Evolutionary conservation across 1,284 basidiomycete species (phyloP).

Genomic region (Athelia psychrophila): DNA sequence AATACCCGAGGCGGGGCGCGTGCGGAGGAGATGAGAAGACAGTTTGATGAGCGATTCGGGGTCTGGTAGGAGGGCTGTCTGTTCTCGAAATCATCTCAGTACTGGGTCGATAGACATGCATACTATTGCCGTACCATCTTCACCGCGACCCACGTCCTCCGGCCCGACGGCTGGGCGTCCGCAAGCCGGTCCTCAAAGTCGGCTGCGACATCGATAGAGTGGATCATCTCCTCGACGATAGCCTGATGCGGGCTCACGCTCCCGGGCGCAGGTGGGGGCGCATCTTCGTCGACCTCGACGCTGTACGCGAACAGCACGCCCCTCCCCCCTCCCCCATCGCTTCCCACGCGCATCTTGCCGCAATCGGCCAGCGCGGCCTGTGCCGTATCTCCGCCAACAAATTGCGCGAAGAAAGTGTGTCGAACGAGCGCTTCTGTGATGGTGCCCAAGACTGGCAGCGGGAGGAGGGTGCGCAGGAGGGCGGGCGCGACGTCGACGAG

Average conservation of each 20-base stretch:
- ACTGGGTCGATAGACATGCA: not conserved
- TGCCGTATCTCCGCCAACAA: conserved; percentile 86
- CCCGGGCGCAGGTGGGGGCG: conserved; percentile 12
- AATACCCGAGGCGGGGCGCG: conserved; percentile 21
- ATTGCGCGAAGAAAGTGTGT: conserved; percentile 87
- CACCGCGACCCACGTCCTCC: conserved; percentile 79
- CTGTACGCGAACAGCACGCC: conserved; percentile 85
- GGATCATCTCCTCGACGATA: conserved; percentile 69
- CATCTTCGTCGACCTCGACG: conserved; percentile 73
- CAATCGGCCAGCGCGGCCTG: conserved; percentile 68
- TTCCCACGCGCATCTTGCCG: conserved; percentile 55
- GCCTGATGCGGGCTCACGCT: conserved; percentile 42
- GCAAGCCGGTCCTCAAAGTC: conserved; percentile 64
- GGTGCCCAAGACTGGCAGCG: conserved; percentile 65
- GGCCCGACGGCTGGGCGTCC: conserved; percentile 29
- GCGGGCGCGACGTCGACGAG: conserved; percentile 78
- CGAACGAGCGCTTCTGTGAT: conserved; percentile 74
- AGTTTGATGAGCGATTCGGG: conserved; percentile 52
- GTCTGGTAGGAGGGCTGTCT: conserved; percentile 64
- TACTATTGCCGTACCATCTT: conserved; percentile 60
- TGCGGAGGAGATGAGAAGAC: conserved; percentile 48
- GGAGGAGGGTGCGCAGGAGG: conserved; percentile 60
- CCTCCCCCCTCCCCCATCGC: conserved; percentile 51
- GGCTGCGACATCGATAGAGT: conserved; percentile 73
- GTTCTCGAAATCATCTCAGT: not conserved